Base-by-base conservation (phyloP, 2,329 filamentous ascomycete genomes). In the Colletotrichum sp. region DNA sequence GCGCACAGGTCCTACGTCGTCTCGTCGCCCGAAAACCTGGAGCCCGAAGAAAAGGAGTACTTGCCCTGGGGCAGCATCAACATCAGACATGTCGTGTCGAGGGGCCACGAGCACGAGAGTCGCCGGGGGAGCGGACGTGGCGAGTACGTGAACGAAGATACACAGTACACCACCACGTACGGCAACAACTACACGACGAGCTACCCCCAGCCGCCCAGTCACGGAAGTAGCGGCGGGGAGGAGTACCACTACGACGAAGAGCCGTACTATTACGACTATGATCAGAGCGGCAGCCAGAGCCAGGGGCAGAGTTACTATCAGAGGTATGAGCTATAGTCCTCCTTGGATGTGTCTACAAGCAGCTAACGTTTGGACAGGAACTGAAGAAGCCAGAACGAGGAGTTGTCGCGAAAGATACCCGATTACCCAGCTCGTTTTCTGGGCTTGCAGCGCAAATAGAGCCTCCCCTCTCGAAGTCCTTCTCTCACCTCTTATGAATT, bases 11-110 rank as follows among this genome's bases (percentile, higher is more conserved):
- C 90, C 76, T 95, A 95, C 82, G 88, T 88, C 18, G 89, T 92
- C 2, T 92, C 93, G 1, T 88, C 89, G 24, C 86, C 91, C 5
- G 85, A 87, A 16, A 91, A 94, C 55, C 86, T 94, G 44, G 84
- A 84, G 75, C 82, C 80, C 44, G 89, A 90, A 65, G 87, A 90
- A 15, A 87, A 91, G 4, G 86, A 91, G 8, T 92, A 94, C 0
- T 86, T 95, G 5, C 94, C 94, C 0, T 95, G 94, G 94, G 94
- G 94, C 44, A 90, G 93, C 24, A 84, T 95, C 78, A 94, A 89
- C 77, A 88, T 95, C 84, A 88, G 86, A 52, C 88, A 89, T 78
- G 85, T 91, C 30, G 83, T 91, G 0, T 83, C 87, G 9, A 85
- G 87, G 67, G 90, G 90, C 62, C 88, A 90, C 79, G 89, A 90